These are phyloP conservation scores for Tubosaeta sp. DNA, from an alignment of 768 basidiomycete species.

Conservation along the genomic window DNA sequence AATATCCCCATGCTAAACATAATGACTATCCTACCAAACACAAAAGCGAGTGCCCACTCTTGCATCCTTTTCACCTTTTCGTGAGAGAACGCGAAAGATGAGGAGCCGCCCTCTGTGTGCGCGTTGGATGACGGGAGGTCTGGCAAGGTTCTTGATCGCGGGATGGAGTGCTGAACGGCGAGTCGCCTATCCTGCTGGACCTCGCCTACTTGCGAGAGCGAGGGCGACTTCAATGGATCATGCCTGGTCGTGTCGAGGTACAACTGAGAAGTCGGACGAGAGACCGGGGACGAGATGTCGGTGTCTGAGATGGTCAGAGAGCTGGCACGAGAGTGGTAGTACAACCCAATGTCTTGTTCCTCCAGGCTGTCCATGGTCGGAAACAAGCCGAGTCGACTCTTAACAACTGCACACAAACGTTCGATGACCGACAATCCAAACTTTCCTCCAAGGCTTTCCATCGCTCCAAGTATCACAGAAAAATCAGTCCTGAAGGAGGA, in stretches of 20 bases:
- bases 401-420: constrained; percentile 13
- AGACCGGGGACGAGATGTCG: constrained; percentile 18
- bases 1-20: neutral
- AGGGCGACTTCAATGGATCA: constrained; percentile 30
- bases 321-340: constrained; percentile 21
- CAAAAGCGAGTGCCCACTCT: constrained; percentile 66
- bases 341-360: constrained; percentile 29
- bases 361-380: constrained; percentile 10
- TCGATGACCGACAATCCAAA: constrained; percentile 30
- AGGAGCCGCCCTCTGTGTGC: constrained; percentile 36
- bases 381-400: too few species aligned
- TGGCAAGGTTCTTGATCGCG: constrained; percentile 47
- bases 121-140: constrained; percentile 30
- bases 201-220: constrained; percentile 29
- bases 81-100: constrained; percentile 44
- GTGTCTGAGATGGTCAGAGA: constrained; percentile 23
- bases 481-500: neutral
- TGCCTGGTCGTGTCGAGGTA: constrained; percentile 4
- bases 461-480: constrained; percentile 26
- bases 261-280: constrained; percentile 16
- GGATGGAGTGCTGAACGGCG: constrained; percentile 23
- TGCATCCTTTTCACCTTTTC: constrained; percentile 48
- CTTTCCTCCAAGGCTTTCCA: constrained; percentile 42
- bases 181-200: constrained; percentile 11
- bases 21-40: constrained; percentile 48